Base-by-base conservation (phyloP, 306 rosid species). In the Trifolium subterraneum region DNA sequence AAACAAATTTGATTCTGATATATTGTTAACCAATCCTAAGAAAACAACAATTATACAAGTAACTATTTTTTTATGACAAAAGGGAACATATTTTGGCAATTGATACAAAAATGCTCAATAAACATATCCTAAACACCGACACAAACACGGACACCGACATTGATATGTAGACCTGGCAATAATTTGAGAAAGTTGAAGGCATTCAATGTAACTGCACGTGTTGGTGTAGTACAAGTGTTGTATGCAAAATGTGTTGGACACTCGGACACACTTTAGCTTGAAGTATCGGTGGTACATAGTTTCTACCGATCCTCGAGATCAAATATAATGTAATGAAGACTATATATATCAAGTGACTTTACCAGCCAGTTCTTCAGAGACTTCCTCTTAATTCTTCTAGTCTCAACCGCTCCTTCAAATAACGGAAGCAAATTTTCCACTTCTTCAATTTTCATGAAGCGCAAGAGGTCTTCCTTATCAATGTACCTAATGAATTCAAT, bases 321-420 rank as follows among this genome's bases (percentile, higher is more conserved):
- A 18, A 27, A 31, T 68, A 66, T 14, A 16, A 67, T 56, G 48
- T 38, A 56, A 36, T 23, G 36, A 33, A 59, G 18, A 65, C 41
- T 11, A 25, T 48, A 10, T 44, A 25, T 41, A 10, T 44, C 23
- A 71, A 63, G 33, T 7, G 38, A 75, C 58, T 48, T 74, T 79
- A 90, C 98, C 88, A 90, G 84, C 98, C 95, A 93, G 36, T 84
- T 93, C 85, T 88, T 93, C 31, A 93, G 66, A 78, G 84, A 41
- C 81, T 90, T 93, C 77, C 92, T 90, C 85, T 74, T 90, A 63
- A 93, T 86, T 84, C 77, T 90, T 58, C 91, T 81, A 2, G 83
- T 86, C 68, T 77, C 91, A n/a, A 48, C 87, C 11, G 88, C 90
- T 65, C 93, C 96, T 87, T 88, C 93, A 86, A 93, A 88, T 47